Conservation (phyloP, 495 filamentous ascomycete genomes). For the Annulohypoxylon nitens region DNA sequence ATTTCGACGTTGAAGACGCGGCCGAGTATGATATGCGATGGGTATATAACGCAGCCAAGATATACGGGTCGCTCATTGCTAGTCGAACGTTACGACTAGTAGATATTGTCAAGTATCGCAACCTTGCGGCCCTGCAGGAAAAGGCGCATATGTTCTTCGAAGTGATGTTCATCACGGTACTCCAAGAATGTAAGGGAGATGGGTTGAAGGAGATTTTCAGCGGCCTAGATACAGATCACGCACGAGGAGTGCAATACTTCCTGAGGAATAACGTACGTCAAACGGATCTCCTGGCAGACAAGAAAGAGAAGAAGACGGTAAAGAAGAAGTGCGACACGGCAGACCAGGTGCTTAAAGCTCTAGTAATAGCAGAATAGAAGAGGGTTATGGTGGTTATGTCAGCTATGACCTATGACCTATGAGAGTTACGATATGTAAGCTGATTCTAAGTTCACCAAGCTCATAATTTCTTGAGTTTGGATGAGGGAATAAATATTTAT, state of each 20-base stretch:
- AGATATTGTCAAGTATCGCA: slow-evolving; percentile 77
- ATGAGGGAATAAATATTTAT: slow-evolving; percentile 2
- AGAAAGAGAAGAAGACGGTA: slow-evolving; percentile 71
- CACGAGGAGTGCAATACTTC: slow-evolving; percentile 81
- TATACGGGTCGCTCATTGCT: slow-evolving; percentile 82
- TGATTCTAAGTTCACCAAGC: slow-evolving; percentile 4
- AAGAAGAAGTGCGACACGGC: slow-evolving; percentile 79
- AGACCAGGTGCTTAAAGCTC: slow-evolving; percentile 67
- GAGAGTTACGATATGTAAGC: slow-evolving; percentile 5
- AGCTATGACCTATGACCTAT: no score
- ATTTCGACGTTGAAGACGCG: slow-evolving; percentile 65
- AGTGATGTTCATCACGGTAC: slow-evolving; percentile 78
- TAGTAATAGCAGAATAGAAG: slow-evolving; percentile 54
- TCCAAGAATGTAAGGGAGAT: slow-evolving; percentile 66
- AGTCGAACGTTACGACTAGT: slow-evolving; percentile 71
- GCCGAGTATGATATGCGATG: slow-evolving; percentile 66
- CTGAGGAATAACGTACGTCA: slow-evolving; percentile 80
- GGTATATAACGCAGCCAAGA: slow-evolving; percentile 89
- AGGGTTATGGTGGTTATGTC: no score
- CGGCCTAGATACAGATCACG: slow-evolving; percentile 66
- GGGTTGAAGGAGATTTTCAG: slow-evolving; percentile 40
- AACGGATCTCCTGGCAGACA: slow-evolving; percentile 74
- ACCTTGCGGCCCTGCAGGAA: slow-evolving; percentile 79
- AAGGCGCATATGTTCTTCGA: slow-evolving; percentile 85
- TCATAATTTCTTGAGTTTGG: not conserved